These are phyloP conservation scores for Esteya vermicola DNA, from an alignment of 2,329 filamentous ascomycete species.

Conservation along the genomic window DNA sequence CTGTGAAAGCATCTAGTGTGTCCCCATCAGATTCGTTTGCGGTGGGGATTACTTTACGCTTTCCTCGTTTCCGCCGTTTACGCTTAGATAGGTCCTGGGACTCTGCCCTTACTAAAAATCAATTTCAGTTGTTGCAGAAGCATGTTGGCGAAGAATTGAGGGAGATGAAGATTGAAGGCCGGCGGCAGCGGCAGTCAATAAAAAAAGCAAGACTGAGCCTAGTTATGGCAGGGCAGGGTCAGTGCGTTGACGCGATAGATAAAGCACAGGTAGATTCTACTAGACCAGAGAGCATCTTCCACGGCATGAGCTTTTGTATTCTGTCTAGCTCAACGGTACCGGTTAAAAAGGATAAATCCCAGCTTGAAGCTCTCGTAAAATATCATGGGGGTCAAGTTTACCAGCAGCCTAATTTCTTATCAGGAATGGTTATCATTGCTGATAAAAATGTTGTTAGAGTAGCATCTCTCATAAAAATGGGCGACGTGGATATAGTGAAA, in stretches of 20 bases:
- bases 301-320: slow-evolving; percentile 67
- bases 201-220: slow-evolving; percentile 57
- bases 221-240: slow-evolving; percentile 56
- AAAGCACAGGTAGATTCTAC: slow-evolving; percentile 10
- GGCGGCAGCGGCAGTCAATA: slow-evolving; percentile 34
- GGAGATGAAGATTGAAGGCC: slow-evolving; percentile 62
- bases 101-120: slow-evolving; percentile 60
- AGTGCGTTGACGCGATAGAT: slow-evolving; percentile 10
- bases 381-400: slow-evolving; percentile 67
- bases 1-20: slow-evolving; percentile 76
- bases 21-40: slow-evolving; percentile 65
- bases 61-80: slow-evolving; percentile 75
- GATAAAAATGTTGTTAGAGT: slow-evolving; percentile 74
- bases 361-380: slow-evolving; percentile 72
- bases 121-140: slow-evolving; percentile 59
- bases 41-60: slow-evolving; percentile 64
- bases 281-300: slow-evolving; percentile 54
- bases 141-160: slow-evolving; percentile 56
- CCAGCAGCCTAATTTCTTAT: slow-evolving; percentile 51
- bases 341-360: slow-evolving; percentile 58
- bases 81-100: slow-evolving; percentile 78
- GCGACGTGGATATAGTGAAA: slow-evolving; percentile 56
- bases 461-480: slow-evolving; percentile 61
- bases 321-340: slow-evolving; percentile 62
- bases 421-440: slow-evolving; percentile 57